These are phyloP conservation scores for Saprolegnia parasitica DNA, from an alignment of 352 stramenopile species.

Conservation along the genomic window DNA sequence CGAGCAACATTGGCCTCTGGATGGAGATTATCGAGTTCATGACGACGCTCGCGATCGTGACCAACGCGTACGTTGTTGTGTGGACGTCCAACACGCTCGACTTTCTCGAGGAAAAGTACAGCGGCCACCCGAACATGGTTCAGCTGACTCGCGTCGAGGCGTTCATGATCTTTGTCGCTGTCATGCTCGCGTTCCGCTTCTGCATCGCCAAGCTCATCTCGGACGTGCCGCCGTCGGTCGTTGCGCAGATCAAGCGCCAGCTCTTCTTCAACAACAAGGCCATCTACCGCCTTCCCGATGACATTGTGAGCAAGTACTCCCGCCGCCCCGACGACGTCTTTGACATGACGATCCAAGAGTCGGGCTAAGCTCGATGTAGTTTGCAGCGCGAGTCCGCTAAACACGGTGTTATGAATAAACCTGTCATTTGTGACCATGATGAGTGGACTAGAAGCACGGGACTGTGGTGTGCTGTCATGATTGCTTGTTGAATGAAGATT, in stretches of 20 bases:
- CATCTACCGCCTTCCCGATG: slow-evolving; percentile 77
- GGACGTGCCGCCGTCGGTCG: slow-evolving; percentile 64
- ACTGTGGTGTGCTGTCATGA: no score
- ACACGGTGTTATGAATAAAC: no score
- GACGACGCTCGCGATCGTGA: slow-evolving; percentile 87
- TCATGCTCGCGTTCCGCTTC: slow-evolving; percentile 85
- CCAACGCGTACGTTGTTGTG: slow-evolving; percentile 90
- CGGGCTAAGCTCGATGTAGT: background rate
- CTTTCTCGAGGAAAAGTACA: slow-evolving; percentile 8
- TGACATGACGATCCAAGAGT: slow-evolving; percentile 27
- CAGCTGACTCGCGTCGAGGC: slow-evolving; percentile 62
- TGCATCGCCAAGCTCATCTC: slow-evolving; percentile 70
- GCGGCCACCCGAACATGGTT: slow-evolving; percentile 46
- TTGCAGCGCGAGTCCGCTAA: no score
- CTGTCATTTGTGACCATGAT: no score
- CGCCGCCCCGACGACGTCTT: slow-evolving; percentile 9
- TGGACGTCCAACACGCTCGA: slow-evolving; percentile 72
- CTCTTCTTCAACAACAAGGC: slow-evolving; percentile 86
- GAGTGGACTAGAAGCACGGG: no score
- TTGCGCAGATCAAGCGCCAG: slow-evolving; percentile 69
- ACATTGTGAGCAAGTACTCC: slow-evolving; percentile 37
- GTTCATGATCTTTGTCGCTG: slow-evolving; percentile 70
- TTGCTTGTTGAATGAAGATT: no score
- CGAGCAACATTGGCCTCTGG: slow-evolving; percentile 91
- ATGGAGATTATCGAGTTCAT: slow-evolving; percentile 87